phyloP scores from a whole-genome alignment of 805 yeast genomes.

The Lipomyces spencermartinsiae region DNA sequence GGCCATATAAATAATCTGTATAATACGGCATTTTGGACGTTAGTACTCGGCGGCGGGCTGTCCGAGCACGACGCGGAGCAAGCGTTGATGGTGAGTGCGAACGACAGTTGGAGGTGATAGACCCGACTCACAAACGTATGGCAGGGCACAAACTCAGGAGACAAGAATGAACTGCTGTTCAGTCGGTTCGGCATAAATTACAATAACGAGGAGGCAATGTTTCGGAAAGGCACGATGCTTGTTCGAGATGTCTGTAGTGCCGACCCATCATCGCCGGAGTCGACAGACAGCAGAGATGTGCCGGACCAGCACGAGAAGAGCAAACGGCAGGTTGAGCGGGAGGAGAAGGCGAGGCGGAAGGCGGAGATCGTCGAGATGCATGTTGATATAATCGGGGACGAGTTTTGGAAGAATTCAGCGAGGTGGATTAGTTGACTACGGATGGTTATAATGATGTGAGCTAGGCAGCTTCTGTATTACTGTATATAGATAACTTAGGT shows the following conservation, averaged over 20 bases:
- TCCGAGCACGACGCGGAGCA: slow-evolving; percentile 83
- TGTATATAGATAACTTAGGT: too few relatives aligned
- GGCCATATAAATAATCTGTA: slow-evolving; percentile 88
- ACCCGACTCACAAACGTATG: neutral
- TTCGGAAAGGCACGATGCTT: slow-evolving; percentile 77
- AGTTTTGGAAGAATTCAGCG: slow-evolving; percentile 58
- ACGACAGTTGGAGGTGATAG: neutral
- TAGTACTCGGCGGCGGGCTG: slow-evolving; percentile 72
- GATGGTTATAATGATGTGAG: too few relatives aligned
- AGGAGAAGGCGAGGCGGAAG: slow-evolving; percentile 57
- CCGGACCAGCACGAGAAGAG: slow-evolving; percentile 30
- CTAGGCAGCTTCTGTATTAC: too few relatives aligned
- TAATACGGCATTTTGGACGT: slow-evolving; percentile 90
- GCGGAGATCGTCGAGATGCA: slow-evolving; percentile 56
- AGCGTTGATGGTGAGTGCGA: slow-evolving; percentile 51
- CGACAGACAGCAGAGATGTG: slow-evolving; percentile 14
- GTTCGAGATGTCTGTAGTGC: slow-evolving; percentile 54
- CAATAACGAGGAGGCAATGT: slow-evolving; percentile 88
- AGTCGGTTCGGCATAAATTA: slow-evolving; percentile 81
- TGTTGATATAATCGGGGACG: slow-evolving; percentile 67
- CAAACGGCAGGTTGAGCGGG: slow-evolving; percentile 58
- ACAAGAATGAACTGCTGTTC: slow-evolving; percentile 88
- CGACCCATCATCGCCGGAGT: slow-evolving; percentile 14
- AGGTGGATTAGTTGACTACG: slow-evolving; percentile 15
- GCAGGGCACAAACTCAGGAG: slow-evolving; percentile 76